Evolutionary conservation across 345 rosid genomes (phyloP).

Genomic region (Microthlaspi erraticum): DNA sequence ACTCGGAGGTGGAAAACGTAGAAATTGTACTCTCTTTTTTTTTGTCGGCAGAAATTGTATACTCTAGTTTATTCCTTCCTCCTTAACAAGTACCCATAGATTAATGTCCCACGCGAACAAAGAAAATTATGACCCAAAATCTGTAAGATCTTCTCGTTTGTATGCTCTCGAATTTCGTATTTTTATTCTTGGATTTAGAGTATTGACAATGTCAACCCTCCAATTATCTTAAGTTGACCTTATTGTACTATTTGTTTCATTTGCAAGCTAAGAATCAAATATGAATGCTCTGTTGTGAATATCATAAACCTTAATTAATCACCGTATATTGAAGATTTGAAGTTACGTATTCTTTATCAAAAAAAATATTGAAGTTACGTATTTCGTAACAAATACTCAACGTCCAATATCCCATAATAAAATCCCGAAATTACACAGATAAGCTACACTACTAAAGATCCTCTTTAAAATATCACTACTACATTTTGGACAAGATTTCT

Average conservation of each 20-base stretch:
- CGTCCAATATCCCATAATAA: background rate
- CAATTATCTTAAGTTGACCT: slow-evolving; percentile 15
- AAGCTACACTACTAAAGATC: background rate
- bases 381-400: slow-evolving; percentile 2
- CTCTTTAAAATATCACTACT: background rate
- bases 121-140: slow-evolving; percentile 25
- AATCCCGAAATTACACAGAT: background rate
- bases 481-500: background rate
- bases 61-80: slow-evolving; percentile 1
- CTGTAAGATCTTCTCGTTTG: slow-evolving; percentile 17
- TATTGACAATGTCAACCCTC: slow-evolving; percentile 26
- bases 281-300: slow-evolving; percentile 18
- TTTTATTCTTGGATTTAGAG: slow-evolving; percentile 30
- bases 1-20: background rate
- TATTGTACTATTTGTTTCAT: slow-evolving; percentile 25
- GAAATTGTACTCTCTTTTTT: background rate
- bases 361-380: background rate
- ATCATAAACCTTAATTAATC: background rate
- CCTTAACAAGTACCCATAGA: background rate
- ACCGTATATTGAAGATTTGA: background rate
- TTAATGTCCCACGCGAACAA: slow-evolving; percentile 3
- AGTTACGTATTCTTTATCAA: background rate
- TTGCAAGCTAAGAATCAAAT: slow-evolving; percentile 32
- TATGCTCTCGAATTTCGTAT: slow-evolving; percentile 10
- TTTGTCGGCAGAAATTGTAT: too few species aligned